Base-by-base conservation (phyloP, 352 stramenopile species). In the Pythium sp. region DNA sequence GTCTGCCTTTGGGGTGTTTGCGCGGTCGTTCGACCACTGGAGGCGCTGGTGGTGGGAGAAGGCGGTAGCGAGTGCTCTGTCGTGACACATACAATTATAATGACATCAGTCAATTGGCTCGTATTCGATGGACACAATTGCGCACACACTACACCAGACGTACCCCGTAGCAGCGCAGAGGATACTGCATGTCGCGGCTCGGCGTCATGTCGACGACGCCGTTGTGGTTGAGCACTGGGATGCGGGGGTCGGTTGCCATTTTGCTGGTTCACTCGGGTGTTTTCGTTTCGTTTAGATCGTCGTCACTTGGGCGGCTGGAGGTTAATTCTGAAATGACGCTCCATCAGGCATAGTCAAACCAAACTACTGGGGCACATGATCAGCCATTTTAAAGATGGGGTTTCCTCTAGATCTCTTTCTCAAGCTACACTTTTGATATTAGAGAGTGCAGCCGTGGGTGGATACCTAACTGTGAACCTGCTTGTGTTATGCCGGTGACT, bases 221-320 rank as follows among this genome's bases (percentile, higher is more conserved):
- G 36, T 63, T 26, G 58, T 38, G 58, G 22, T 53, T 63, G 36
- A 34, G 22, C 36, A 63, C 58, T 22, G 58, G 58, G 58, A 63
- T 63, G 20, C 30, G 60, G 43, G n/a, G 22, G 46, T 57, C 60
- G 2, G 30, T 32, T 11, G 32, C 20, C 60, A 58, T 43, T 30
- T 3, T 4, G 59, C 15, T 65, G 30, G 15, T 8, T 56, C 55
- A 24, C 32, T 22, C 20, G 34, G 34, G 34, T 1, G 34, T 41
- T 3, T 47, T 5, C 18, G 41, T 47, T 14, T 47, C 38, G 22
- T 12, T 26, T 34, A 18, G n/a, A 14, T 20, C 20, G 28, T 58
- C 15, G 41, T 47, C 1, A 20, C 60, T 53, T 54, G 24, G 5
- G 36, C 15, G 32, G 58, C 12, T 49, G 12, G 3, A 0, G 18